A percentile compares a stretch with the other conserved stretches of the same genome.
phyloP scores from a whole-genome alignment of 2,329 filamentous ascomycete species.

The Ambrosiella xylebori region DNA sequence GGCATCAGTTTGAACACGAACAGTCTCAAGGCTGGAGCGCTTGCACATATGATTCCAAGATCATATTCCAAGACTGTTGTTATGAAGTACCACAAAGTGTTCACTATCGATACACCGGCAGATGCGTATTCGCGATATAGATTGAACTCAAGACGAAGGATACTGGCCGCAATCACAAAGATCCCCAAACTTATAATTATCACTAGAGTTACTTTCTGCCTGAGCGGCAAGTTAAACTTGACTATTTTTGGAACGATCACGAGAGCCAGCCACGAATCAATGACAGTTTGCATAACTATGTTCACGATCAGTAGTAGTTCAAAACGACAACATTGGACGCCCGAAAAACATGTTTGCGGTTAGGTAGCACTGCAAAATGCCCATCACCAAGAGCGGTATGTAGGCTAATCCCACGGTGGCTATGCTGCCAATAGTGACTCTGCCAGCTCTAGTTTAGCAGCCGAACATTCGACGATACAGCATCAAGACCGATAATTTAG shows the following conservation, averaged over 20 bases:
- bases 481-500: slow-evolving; percentile 24
- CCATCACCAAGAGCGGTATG: neutral
- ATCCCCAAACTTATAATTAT: slow-evolving; percentile 28
- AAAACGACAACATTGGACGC: neutral
- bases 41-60: slow-evolving; percentile 21
- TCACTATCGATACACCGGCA: slow-evolving; percentile 13
- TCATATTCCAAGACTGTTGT: slow-evolving; percentile 23
- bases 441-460: slow-evolving; percentile 13
- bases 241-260: slow-evolving; percentile 26
- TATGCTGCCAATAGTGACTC: neutral
- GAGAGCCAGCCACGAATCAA: slow-evolving; percentile 28
- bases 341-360: neutral
- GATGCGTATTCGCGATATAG: slow-evolving; percentile 17
- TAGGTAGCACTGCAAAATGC: neutral
- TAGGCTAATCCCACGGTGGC: neutral
- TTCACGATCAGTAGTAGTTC: slow-evolving; percentile 25
- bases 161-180: slow-evolving; percentile 18
- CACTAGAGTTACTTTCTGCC: slow-evolving; percentile 27
- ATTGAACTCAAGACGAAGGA: slow-evolving; percentile 16
- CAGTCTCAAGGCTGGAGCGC: slow-evolving; percentile 20
- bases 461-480: slow-evolving; percentile 25
- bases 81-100: slow-evolving; percentile 21
- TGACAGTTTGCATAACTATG: slow-evolving; percentile 28
- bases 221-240: slow-evolving; percentile 13
- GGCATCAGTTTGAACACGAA: slow-evolving; percentile 18